Base-by-base conservation (phyloP, 2,329 filamentous ascomycete genomes). In the Periconia macrospinosa region DNA sequence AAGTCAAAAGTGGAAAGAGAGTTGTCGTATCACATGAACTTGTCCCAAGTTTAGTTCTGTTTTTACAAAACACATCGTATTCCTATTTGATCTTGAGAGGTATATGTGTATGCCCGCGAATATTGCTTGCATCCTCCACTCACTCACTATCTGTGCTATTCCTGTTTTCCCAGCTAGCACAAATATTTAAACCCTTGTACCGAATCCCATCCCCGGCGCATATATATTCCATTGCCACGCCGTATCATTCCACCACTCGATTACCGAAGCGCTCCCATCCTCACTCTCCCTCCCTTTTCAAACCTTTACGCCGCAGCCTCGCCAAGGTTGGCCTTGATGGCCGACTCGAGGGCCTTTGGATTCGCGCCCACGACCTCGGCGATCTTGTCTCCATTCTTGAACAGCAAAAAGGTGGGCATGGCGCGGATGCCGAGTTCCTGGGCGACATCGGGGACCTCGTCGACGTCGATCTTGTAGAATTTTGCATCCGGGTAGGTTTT, bases 381-480 rank as follows among this genome's bases (percentile, higher is more conserved):
- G 35, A 86, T 75, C 81, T 90, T 88, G 74, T 90, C 74, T 61
- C 89, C 91, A 63, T 87, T 76, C 83, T 91, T 90, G 85, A 92
- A 96, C 69, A 95, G 75, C 52, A 89, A 69, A 79, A 97, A 96
- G 27, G 91, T 95, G 52, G 93, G 92, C 92, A 97, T 96, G 72
- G 92, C 92, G 65, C 90, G 86, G 74, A 97, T 84, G 60, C 85
- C 85, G 59, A 94, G 86, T 71, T 94, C 86, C 67, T 87, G 82
- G 30, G 90, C 86, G 47, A 96, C 83, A 1, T 90, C 86, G 62
- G 86, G 80, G 41, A 93, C 79, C 60, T 91, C 81, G 75, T 97
- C 92, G 66, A 97, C 92, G 75, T 97, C 92, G 71, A 97, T 81
- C 84, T 96, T 94, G 83, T 86, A 86, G 78, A 96, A 97, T 75